These are phyloP conservation scores for Fonsecaea erecta DNA, from an alignment of 2,329 filamentous ascomycete genomes.

Conservation along the genomic window DNA sequence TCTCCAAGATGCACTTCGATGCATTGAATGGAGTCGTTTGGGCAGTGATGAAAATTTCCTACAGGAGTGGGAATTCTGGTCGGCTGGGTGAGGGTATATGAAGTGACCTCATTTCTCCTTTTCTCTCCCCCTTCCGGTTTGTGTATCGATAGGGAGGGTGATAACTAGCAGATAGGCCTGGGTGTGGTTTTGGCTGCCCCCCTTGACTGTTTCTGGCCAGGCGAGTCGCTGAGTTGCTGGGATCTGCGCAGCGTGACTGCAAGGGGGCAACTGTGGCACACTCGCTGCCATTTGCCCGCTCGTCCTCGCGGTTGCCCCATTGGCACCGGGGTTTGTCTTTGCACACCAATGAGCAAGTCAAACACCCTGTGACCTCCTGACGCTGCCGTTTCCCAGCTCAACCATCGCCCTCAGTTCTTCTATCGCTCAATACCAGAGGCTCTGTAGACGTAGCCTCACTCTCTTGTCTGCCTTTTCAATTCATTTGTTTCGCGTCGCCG, in stretches of 20 bases:
- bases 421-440: slow-evolving; percentile 24
- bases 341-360: slow-evolving; percentile 21
- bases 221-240: slow-evolving; percentile 19
- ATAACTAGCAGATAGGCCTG: slow-evolving; percentile 25
- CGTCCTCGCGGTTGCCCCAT: slow-evolving; percentile 12
- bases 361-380: slow-evolving; percentile 35
- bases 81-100: slow-evolving; percentile 8
- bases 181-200: slow-evolving; percentile 2
- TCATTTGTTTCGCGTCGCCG: slow-evolving; percentile 11
- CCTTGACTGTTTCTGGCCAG: slow-evolving; percentile 18
- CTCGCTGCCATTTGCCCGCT: slow-evolving; percentile 2
- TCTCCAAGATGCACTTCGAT: slow-evolving; percentile 22
- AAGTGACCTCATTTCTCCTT: slow-evolving; percentile 19
- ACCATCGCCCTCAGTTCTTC: slow-evolving; percentile 8
- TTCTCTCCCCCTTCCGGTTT: slow-evolving; percentile 13
- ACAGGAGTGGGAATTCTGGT: slow-evolving; percentile 4
- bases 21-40: slow-evolving; percentile 24
- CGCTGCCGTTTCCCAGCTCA: slow-evolving; percentile 16
- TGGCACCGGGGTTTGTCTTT: slow-evolving; percentile 9
- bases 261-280: slow-evolving; percentile 14
- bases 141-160: slow-evolving; percentile 33
- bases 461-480: background rate
- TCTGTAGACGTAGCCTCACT: slow-evolving; percentile 24
- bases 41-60: slow-evolving; percentile 20
- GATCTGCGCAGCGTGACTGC: slow-evolving; percentile 10